Percentiles rank a stretch among this genome's conserved stretches.
These are phyloP conservation scores for Pythium folliculosum DNA, from an alignment of 352 stramenopile genomes.

Conservation along the genomic window DNA sequence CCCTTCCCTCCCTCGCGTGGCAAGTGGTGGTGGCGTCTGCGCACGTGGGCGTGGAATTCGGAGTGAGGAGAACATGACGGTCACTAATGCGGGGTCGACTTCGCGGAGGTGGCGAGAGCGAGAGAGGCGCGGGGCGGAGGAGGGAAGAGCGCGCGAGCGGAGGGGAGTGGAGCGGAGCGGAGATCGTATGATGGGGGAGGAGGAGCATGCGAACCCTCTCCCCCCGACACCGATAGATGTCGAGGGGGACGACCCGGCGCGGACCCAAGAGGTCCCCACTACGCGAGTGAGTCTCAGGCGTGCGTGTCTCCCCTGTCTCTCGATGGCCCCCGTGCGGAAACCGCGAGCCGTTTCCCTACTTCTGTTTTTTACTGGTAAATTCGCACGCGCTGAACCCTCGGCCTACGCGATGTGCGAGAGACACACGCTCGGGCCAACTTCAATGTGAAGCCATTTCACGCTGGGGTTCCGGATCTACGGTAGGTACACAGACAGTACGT, in stretches of 20 bases:
- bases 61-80: background rate
- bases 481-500: background rate
- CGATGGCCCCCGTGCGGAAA: background rate
- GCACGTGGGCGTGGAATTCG: background rate
- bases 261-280: background rate
- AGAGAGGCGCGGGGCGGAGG: background rate
- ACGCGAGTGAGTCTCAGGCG: background rate
- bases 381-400: too few relatives aligned
- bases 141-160: too few relatives aligned
- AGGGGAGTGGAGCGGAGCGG: too few relatives aligned
- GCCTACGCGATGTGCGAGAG: background rate
- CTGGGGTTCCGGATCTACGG: background rate
- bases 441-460: background rate
- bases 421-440: background rate
- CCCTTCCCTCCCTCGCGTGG: too few relatives aligned
- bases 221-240: background rate
- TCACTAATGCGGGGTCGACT: background rate
- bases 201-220: too few relatives aligned
- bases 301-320: background rate
- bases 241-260: background rate
- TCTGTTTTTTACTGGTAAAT: constrained; percentile 7
- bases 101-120: background rate
- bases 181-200: too few relatives aligned
- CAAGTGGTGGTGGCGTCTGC: too few relatives aligned
- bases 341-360: background rate